Percentiles rank a stretch among this genome's conserved stretches.
Conservation (phyloP, 306 rosid species). For the Mucuna pruriens region DNA sequence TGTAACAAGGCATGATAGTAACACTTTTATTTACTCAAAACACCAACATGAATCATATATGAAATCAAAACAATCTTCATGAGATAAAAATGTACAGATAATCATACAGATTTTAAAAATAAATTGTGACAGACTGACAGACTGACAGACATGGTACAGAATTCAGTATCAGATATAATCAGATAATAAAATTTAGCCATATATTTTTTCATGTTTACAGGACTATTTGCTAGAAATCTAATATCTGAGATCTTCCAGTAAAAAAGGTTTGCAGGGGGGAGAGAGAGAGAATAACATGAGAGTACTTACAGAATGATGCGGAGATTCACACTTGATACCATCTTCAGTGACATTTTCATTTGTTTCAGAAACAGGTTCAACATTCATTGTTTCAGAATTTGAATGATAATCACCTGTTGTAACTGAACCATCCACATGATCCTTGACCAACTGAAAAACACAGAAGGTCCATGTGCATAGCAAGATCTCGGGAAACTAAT, state of each 20-base stretch:
- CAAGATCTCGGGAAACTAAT: slow-evolving; percentile 35
- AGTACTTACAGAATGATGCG: slow-evolving; percentile 53
- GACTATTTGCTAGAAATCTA: slow-evolving; percentile 5
- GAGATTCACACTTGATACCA: slow-evolving; percentile 43
- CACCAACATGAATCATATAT: slow-evolving; percentile 45
- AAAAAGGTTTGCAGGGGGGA: neutral
- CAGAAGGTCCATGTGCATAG: slow-evolving; percentile 30
- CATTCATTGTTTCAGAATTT: slow-evolving; percentile 54
- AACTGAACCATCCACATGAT: slow-evolving; percentile 49
- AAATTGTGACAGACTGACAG: neutral
- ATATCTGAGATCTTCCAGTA: neutral
- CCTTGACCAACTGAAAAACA: slow-evolving; percentile 62
- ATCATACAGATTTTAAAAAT: neutral
- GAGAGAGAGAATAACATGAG: neutral
- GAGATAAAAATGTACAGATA: slow-evolving; percentile 31
- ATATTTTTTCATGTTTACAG: slow-evolving; percentile 19
- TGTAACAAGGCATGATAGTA: slow-evolving; percentile 54
- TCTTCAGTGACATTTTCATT: slow-evolving; percentile 49
- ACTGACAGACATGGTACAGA: neutral
- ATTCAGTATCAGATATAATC: slow-evolving; percentile 20
- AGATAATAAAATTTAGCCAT: neutral
- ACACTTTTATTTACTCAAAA: slow-evolving; percentile 38
- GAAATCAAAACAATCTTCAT: slow-evolving; percentile 48
- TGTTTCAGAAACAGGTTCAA: slow-evolving; percentile 49
- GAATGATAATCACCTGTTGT: slow-evolving; percentile 41